Base-by-base conservation (phyloP, 768 basidiomycete species). In the Mycena albidolilacea region DNA sequence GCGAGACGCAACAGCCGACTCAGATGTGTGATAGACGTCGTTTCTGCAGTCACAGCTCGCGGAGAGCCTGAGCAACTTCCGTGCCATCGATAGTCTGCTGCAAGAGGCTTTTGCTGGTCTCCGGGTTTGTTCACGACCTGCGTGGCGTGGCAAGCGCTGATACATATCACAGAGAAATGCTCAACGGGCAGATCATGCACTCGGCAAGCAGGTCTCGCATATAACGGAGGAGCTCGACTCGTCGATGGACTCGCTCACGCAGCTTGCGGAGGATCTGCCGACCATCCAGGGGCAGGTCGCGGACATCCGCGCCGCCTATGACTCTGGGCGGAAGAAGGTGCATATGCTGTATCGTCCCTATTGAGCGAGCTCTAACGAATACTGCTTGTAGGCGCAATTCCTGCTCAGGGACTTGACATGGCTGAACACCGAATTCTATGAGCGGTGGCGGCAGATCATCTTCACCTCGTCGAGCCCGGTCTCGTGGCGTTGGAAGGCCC, bases 401-500 rank as follows among this genome's bases (percentile, higher is more conserved):
- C 89, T 95, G 19, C 89, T 91, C n/a, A 80, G 80, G 3, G 91
- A 91, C 66, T 83, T 95, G 55, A 86, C 85, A 65, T 95, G 93
- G 93, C 85, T 94, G 30, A 94, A 95, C 79, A 94, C 91, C 0
- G 91, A 92, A 60, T 91, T 93, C 79, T 92, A 92, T 69, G 90
- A 92, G 79, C 91, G 93, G 14, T 92, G 92, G 89, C 88, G 92
- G 54, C 81, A 87, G 30, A 92, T 90, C 82, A 90, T 95, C 77
- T 95, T 95, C 84, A 92, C 93, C 0, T 85, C 90, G 3, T 86
- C 86, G 2, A 90, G 91, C 60, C 94, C 94, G 2, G 93, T 94
- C 23, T 92, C 93, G 30, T 87, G 87, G 84, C 87, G 88, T 55
- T 93, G 91, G 92, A 93, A 91, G 78, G 81, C 82, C 8, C 81